Conservation (phyloP, 805 yeast species). For the Pichia ethanolica region DNA sequence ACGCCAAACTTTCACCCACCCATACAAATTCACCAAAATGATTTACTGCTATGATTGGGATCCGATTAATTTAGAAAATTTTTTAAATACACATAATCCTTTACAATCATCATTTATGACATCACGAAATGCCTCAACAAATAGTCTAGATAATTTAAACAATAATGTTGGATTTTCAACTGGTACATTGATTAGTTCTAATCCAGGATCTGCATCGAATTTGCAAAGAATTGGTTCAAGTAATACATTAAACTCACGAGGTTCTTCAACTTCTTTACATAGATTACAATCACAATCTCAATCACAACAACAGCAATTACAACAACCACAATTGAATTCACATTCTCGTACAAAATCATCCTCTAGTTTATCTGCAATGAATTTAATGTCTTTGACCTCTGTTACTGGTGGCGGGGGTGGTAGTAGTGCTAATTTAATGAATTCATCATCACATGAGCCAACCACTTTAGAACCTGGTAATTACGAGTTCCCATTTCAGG, state of each 20-base stretch:
- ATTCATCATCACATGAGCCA: constrained; percentile 11
- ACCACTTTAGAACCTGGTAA: constrained; percentile 61
- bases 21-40: constrained; percentile 48
- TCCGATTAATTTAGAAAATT: constrained; percentile 45
- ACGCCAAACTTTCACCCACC: constrained; percentile 34
- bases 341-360: constrained; percentile 26
- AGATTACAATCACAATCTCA: not conserved
- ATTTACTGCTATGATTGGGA: constrained; percentile 80
- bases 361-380: constrained; percentile 20
- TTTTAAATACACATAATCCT: constrained; percentile 18
- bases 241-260: not conserved
- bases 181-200: constrained; percentile 28
- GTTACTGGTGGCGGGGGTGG: not conserved
- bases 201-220: constrained; percentile 29
- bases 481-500: constrained; percentile 84
- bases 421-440: not conserved
- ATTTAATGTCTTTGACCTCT: constrained; percentile 12
- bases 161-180: constrained; percentile 21
- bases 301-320: not conserved
- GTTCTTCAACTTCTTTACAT: constrained; percentile 11
- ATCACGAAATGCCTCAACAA: not conserved
- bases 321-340: not conserved
- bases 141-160: constrained; percentile 4
- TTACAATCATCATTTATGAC: constrained; percentile 13
- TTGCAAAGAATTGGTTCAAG: constrained; percentile 33